phyloP scores from a whole-genome alignment of 2,329 filamentous ascomycete species.

The Colletotrichum siamense region DNA sequence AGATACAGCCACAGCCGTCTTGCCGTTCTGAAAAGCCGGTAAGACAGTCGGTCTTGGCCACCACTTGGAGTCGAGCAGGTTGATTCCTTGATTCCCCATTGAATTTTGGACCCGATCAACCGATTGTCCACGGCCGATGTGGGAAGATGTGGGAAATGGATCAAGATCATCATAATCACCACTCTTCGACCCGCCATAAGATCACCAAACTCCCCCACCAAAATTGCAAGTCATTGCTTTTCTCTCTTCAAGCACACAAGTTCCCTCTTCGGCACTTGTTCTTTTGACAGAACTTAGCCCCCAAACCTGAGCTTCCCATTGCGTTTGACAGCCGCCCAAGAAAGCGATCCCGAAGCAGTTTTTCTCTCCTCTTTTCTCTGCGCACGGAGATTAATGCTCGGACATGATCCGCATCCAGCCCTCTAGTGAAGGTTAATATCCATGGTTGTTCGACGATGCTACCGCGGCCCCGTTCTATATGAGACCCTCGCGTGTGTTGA shows the following conservation, averaged over 20 bases:
- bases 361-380: background rate
- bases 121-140: background rate
- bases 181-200: background rate
- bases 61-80: background rate
- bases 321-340: background rate
- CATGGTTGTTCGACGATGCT: background rate
- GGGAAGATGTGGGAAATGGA: background rate
- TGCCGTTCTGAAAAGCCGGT: background rate
- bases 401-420: background rate
- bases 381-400: conserved; percentile 3
- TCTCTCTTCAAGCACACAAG: background rate
- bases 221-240: background rate
- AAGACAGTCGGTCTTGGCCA: background rate
- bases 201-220: background rate
- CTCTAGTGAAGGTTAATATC: background rate
- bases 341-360: background rate
- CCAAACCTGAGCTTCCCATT: background rate
- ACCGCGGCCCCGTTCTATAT: background rate
- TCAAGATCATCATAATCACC: conserved; percentile 11
- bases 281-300: background rate
- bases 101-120: background rate
- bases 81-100: background rate
- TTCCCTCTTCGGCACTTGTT: background rate
- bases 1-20: conserved; percentile 8
- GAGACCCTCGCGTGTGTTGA: background rate